Conservation (phyloP, 2,329 filamentous ascomycete species). For the Colletotrichum destructivum region DNA sequence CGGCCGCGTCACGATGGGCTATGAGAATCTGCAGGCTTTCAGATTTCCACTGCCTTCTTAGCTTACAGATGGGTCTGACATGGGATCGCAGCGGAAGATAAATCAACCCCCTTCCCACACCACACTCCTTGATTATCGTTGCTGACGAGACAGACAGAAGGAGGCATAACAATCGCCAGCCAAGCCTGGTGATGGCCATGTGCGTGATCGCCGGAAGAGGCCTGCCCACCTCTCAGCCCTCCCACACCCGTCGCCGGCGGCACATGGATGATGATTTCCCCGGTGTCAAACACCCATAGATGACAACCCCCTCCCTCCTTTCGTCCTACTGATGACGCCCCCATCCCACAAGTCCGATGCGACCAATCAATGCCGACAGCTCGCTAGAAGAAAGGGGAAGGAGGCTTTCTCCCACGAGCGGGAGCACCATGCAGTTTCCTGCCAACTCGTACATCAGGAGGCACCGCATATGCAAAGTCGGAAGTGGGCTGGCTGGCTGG, state of each 20-base stretch:
- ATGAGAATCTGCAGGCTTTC: background rate
- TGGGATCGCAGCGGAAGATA: background rate
- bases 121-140: background rate
- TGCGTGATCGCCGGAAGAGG: background rate
- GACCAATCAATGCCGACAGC: background rate
- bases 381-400: slow-evolving; percentile 7
- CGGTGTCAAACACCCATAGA: background rate
- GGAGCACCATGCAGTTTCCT: background rate
- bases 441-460: background rate
- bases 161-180: background rate
- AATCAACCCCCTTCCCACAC: background rate
- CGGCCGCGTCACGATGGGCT: background rate
- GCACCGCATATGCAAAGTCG: background rate
- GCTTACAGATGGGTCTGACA: background rate
- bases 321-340: background rate
- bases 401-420: background rate
- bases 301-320: background rate
- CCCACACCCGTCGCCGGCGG: background rate
- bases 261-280: background rate
- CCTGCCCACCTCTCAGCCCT: background rate
- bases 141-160: slow-evolving; percentile 6
- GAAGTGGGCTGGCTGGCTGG: background rate
- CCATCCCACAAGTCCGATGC: background rate
- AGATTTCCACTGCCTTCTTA: background rate
- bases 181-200: background rate